Base-by-base conservation (phyloP, 148 eudicot species). In the Rhododendron ovatum region DNA sequence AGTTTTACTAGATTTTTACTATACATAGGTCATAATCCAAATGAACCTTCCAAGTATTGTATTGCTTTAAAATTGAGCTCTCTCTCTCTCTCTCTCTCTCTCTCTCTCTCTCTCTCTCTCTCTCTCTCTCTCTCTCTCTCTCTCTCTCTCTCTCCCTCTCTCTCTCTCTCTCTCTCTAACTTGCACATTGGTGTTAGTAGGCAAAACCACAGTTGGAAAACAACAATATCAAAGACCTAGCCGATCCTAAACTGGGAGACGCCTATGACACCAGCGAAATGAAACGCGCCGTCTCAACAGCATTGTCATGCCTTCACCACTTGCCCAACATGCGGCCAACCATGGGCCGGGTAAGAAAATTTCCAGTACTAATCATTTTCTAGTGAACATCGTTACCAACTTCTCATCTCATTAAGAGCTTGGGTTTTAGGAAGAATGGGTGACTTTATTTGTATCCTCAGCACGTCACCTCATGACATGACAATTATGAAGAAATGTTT, bases 231-330 rank as follows among this genome's bases (percentile, higher is more conserved):
- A 90, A 93, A 88, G 96, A 89, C 84, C 85, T 97, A 88, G 95
- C 90, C 41, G 99, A 97, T 87, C 99, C 98, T 51, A 86, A 85
- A 30, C 83, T 97, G 78, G 95, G 87, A 39, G 93, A 86, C 8
- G 57, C 87, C 18, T 97, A 97, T 75, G 89, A 95, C 50, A 37
- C 77, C 0, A 83, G 55, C 17, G 98, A 95, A 82, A 89, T 97
- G 91, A 91, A 89, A 74, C 92, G 96, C 0, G 89, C 90, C 22
- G 92, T 95, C 91, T 86, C 79, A 50, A 88, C 95, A 83, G 98
- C 99, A 17, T 88, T 97, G 69, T 85, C 91, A 85, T 97, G 99
- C 93, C 86, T 97, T 83, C 93, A 93, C 88, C 98, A 95, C 90
- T 80, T 92, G 79, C 93, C 99, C 53, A 86, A 81, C 78, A 51